Base-by-base conservation (phyloP, 2,329 filamentous ascomycete species). In the Dendrostoma leiphaemia region DNA sequence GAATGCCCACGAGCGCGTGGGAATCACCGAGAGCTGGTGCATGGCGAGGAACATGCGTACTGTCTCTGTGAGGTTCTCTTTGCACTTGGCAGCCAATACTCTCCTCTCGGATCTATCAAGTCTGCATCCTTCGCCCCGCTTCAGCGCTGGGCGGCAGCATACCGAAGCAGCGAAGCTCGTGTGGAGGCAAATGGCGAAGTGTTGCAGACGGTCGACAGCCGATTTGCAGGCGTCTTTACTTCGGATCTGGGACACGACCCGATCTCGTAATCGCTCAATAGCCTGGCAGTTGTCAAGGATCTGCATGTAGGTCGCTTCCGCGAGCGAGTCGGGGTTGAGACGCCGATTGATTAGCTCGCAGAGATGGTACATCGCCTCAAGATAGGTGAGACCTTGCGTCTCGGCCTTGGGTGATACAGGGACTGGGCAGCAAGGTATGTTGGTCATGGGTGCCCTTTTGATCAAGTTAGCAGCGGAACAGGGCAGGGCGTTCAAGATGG, bases 11-110 rank as follows among this genome's bases (percentile, higher is more conserved):
- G 82, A 86, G 24, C 84, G 74, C 0, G 84, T 87, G 1, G 84
- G 84, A 44, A 86, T 86, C 8, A 84, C 80, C 2, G 83, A 86
- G 28, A 87, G 70, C 59, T 85, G 83, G 65, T 87, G 83, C 84
- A 87, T 87, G 15, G 83, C 81, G 21, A 87, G 71, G 63, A 86
- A 87, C 83, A 86, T 87, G 37, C 82, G 78, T 10, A 87, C 83
- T 12, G 83, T 86, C 64, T 86, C 83, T 6, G 81, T 81, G 24
- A 87, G 71, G 62, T 85, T 86, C 15, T 73, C 69, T 64, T 84
- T 85, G 71, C 84, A 87, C 54, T 78, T 77, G 26, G 81, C 76
- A 2, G 80, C 79, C 1, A 87, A 70, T 1, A 75, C 67, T 41
- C 73, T 73, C 61, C 83, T 84, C 61, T 87, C 82, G 1, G 72